These are phyloP conservation scores for Xanthoparmelia taractica DNA, from an alignment of 495 filamentous ascomycete genomes.

Conservation along the genomic window DNA sequence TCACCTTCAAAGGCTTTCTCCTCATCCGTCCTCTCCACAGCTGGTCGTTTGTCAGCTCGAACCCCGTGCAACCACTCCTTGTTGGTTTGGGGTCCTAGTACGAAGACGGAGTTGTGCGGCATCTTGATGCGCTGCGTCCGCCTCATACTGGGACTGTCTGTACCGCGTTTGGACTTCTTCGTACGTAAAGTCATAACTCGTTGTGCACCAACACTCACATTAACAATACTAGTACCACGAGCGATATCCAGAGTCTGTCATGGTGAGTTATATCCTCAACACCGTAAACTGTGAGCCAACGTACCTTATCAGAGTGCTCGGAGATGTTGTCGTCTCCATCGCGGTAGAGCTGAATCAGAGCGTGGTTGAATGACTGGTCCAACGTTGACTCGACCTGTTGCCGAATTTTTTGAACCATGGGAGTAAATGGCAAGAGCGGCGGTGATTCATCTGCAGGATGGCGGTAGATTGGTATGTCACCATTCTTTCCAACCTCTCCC, in stretches of 20 bases:
- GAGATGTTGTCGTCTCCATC: conserved; percentile 89
- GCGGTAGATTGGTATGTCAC: conserved; percentile 81
- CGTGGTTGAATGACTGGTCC: conserved; percentile 83
- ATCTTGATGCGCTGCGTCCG: conserved; percentile 59
- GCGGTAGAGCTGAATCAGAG: conserved; percentile 88
- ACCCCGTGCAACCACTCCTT: conserved; percentile 85
- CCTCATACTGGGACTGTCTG: conserved; percentile 30
- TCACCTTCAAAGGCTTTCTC: conserved; percentile 67
- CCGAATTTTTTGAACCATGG: conserved; percentile 61
- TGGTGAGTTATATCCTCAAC: not conserved
- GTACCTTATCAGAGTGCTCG: conserved; percentile 82
- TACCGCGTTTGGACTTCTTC: conserved; percentile 50
- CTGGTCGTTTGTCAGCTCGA: conserved; percentile 69
- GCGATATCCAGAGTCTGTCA: conserved; percentile 72
- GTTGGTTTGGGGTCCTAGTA: conserved; percentile 77
- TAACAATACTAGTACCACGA: conserved; percentile 72
- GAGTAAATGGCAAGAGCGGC: conserved; percentile 65
- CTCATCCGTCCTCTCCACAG: conserved; percentile 52
- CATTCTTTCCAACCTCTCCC: conserved; percentile 61
- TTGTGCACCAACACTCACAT: conserved; percentile 86
- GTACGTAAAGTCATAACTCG: conserved; percentile 84
- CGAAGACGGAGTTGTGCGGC: conserved; percentile 82
- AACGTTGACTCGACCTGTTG: conserved; percentile 57
- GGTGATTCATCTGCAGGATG: conserved; percentile 90
- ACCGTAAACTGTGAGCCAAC: not conserved